Evolutionary conservation across 306 rosid genomes (phyloP).

Genomic region (Luffa aegyptiaca): DNA sequence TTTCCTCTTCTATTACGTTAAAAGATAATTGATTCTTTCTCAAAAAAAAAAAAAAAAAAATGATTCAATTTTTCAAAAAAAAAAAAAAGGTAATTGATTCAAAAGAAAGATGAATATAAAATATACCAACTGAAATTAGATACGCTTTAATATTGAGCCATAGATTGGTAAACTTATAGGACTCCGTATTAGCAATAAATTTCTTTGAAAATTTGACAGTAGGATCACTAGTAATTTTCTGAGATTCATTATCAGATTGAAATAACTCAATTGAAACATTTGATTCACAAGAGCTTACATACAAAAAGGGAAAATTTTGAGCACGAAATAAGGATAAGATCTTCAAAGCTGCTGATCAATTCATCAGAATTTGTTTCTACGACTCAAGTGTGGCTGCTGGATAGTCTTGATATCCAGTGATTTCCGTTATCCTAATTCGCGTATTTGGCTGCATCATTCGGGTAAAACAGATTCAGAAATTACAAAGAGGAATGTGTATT

Average conservation of each 20-base stretch:
- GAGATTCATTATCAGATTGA: conserved; percentile 1
- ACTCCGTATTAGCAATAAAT: background rate
- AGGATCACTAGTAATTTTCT: background rate
- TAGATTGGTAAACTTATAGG: background rate
- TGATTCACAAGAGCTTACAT: conserved; percentile 10
- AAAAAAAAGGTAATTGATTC: background rate
- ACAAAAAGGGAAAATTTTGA: conserved; percentile 18
- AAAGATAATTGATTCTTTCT: background rate
- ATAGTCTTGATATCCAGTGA: conserved; percentile 80
- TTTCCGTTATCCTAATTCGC: conserved; percentile 70
- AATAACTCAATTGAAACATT: background rate
- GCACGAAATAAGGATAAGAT: conserved; percentile 10
- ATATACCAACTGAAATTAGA: background rate
- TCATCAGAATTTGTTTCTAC: conserved; percentile 10
- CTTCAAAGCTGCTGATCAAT: background rate
- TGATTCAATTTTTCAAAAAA: too few relatives aligned
- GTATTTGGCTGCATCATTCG: conserved; percentile 65
- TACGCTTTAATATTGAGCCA: background rate
- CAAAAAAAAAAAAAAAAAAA: background rate
- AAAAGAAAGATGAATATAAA: background rate
- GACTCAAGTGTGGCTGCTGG: conserved; percentile 71
- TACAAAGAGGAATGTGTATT: background rate
- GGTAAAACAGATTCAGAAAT: background rate
- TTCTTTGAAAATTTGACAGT: background rate
- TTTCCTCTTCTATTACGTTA: too few relatives aligned